Percentiles rank a stretch among this genome's conserved stretches.
phyloP scores from a whole-genome alignment of 257 asterid species.

The Fraxinus pennsylvanica region DNA sequence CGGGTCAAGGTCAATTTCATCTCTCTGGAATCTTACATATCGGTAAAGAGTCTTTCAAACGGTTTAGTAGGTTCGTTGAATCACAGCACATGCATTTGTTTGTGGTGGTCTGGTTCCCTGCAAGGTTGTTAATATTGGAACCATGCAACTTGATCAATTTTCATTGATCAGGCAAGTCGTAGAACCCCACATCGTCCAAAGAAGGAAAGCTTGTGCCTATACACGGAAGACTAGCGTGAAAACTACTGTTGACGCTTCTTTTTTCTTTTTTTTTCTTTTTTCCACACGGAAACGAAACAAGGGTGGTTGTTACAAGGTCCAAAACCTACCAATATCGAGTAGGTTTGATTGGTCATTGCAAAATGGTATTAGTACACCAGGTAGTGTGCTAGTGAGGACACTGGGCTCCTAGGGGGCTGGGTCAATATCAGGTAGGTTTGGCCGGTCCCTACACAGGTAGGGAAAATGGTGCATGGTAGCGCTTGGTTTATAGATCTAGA shows the following conservation, averaged over 20 bases:
- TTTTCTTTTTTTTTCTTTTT: too few relatives aligned
- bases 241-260: not conserved
- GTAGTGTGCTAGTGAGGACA: too few relatives aligned
- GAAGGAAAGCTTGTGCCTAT: not conserved
- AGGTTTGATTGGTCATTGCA: not conserved
- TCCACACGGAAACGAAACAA: not conserved
- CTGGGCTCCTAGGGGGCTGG: too few relatives aligned
- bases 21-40: slow-evolving; percentile 55
- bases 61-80: slow-evolving; percentile 63
- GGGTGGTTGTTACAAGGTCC: not conserved
- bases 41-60: slow-evolving; percentile 62
- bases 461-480: slow-evolving; percentile 4
- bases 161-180: slow-evolving; percentile 25
- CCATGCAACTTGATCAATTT: slow-evolving; percentile 38
- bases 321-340: not conserved
- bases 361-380: too few relatives aligned
- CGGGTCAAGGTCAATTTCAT: slow-evolving; percentile 45
- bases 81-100: slow-evolving; percentile 82
- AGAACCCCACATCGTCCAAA: not conserved
- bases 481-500: not conserved
- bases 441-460: not conserved
- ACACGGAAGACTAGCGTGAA: not conserved
- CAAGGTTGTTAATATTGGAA: slow-evolving; percentile 56
- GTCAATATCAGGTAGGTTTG: too few relatives aligned
- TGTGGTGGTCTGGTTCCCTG: slow-evolving; percentile 73